Evolutionary conservation across 305 asterid genomes (phyloP).

Genomic region (Fraxinus sp.): DNA sequence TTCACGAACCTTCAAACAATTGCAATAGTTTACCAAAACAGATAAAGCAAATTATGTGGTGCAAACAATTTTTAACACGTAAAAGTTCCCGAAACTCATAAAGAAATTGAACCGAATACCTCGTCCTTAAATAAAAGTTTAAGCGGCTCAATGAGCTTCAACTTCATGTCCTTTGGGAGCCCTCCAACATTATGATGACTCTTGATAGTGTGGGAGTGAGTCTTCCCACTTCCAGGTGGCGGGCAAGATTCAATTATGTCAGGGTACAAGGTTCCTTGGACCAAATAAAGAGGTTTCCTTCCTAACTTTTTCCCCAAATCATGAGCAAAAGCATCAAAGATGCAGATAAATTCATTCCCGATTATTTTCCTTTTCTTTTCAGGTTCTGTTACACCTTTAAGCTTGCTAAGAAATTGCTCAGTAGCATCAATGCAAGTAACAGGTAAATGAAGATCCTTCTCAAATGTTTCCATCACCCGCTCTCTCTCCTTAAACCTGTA

Average conservation of each 20-base stretch:
- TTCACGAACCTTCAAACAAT: conserved; percentile 64
- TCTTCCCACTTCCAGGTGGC: conserved; percentile 95
- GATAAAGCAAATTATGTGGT: neutral
- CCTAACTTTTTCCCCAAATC: conserved; percentile 69
- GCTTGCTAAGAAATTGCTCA: conserved; percentile 77
- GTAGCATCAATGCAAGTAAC: conserved; percentile 86
- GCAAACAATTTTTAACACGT: neutral
- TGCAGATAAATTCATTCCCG: conserved; percentile 77
- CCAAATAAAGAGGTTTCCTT: conserved; percentile 67
- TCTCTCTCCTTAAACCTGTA: conserved; percentile 74
- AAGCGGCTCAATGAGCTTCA: conserved; percentile 95
- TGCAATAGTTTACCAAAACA: conserved; percentile 16
- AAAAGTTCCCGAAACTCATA: neutral
- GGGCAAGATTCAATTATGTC: conserved; percentile 98
- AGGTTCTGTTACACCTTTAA: conserved; percentile 95
- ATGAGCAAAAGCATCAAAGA: conserved; percentile 74
- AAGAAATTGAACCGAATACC: conserved; percentile 40
- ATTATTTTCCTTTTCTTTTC: conserved; percentile 89
- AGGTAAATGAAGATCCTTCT: conserved; percentile 84
- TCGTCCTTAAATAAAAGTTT: conserved; percentile 95
- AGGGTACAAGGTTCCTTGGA: conserved; percentile 97
- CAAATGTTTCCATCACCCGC: conserved; percentile 86
- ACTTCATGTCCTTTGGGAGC: conserved; percentile 92
- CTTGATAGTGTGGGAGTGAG: conserved; percentile 96
- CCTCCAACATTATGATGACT: conserved; percentile 99